phyloP scores from a whole-genome alignment of 176 grass and related monocot species.

The Elaeis guineensis region DNA sequence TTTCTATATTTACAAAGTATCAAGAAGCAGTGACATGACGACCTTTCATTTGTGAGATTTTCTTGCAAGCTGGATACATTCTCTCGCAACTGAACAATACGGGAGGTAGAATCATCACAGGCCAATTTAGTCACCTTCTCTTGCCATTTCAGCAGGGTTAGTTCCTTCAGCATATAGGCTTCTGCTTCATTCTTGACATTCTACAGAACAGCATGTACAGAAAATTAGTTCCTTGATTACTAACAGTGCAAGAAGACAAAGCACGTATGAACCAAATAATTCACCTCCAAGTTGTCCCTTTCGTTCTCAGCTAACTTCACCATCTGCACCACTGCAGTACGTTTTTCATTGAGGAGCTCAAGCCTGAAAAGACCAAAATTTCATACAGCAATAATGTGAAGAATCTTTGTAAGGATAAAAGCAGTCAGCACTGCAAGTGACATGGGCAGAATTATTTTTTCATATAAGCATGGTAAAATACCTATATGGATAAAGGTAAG shows the following conservation, averaged over 20 bases:
- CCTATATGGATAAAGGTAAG: no score
- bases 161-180: neutral
- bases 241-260: no score
- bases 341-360: conserved; percentile 84
- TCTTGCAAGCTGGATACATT: conserved; percentile 50
- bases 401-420: conserved; percentile 16
- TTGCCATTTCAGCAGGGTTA: neutral
- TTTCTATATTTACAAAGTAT: neutral
- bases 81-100: conserved; percentile 44
- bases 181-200: neutral
- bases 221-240: neutral
- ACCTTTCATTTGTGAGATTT: conserved; percentile 27
- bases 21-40: neutral
- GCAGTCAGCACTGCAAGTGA: no score
- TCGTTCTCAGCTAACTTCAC: conserved; percentile 95
- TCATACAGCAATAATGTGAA: conserved; percentile 19
- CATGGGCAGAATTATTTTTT: no score
- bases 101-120: conserved; percentile 1
- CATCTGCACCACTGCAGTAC: conserved; percentile 67
- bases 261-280: neutral
- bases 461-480: no score
- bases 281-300: conserved; percentile 90
- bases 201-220: neutral
- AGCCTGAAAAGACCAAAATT: conserved; percentile 36
- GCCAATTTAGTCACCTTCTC: neutral